These are phyloP conservation scores for Zalaria obscura DNA, from an alignment of 2,329 filamentous ascomycete genomes.

Conservation along the genomic window DNA sequence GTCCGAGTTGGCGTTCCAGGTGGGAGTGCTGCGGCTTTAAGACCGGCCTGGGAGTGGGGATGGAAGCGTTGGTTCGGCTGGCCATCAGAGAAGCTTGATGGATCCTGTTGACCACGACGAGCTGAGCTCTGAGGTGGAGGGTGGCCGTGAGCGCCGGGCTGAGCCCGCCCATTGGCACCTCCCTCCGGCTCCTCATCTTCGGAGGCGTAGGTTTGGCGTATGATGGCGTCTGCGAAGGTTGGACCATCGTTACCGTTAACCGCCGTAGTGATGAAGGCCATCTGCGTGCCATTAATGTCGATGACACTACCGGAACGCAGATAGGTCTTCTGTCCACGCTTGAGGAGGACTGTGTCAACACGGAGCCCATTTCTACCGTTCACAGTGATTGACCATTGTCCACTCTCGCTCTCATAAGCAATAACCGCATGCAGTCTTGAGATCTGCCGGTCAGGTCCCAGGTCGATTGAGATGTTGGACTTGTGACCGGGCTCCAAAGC, in stretches of 20 bases:
- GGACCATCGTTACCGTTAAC: conserved; percentile 57
- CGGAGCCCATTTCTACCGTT: conserved; percentile 87
- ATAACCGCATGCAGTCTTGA: conserved; percentile 37
- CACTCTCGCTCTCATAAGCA: conserved; percentile 27
- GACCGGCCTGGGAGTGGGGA: conserved; percentile 19
- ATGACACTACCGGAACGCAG: conserved; percentile 81
- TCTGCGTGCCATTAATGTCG: conserved; percentile 83
- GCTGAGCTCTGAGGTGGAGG: conserved; percentile 5
- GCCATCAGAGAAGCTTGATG: conserved; percentile 8
- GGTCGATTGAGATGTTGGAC: conserved; percentile 63
- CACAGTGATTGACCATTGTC: conserved; percentile 69
- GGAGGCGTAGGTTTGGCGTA: conserved; percentile 24
- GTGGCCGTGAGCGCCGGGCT: conserved; percentile 15
- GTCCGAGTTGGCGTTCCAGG: conserved; percentile 21
- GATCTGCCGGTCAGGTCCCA: conserved; percentile 41
- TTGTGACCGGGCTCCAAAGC: conserved; percentile 13
- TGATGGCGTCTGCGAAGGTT: conserved; percentile 31
- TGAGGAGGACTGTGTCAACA: conserved; percentile 60
- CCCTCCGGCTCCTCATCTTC: conserved; percentile 23
- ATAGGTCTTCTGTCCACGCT: conserved; percentile 48
- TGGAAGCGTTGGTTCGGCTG: conserved; percentile 14
- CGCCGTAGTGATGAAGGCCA: conserved; percentile 96
- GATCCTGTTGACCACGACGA: conserved; percentile 5
- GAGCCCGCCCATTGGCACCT: conserved; percentile 9
- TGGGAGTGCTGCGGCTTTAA: conserved; percentile 17